Evolutionary conservation across 2,329 filamentous ascomycete genomes (phyloP), one percentile per base, ranked within the genome.

Genomic region (Endoconidiophora laricicola): DNA sequence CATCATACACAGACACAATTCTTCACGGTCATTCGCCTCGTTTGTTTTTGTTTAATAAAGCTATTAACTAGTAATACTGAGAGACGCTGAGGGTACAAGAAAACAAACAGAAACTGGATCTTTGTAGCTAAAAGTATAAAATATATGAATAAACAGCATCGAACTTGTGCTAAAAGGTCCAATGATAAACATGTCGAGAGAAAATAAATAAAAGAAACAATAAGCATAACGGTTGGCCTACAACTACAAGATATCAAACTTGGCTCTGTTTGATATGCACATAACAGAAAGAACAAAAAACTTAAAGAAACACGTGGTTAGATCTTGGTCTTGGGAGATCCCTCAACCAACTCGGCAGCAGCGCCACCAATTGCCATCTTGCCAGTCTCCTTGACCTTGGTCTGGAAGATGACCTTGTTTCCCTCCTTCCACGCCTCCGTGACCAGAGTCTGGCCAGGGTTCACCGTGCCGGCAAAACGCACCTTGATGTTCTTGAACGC

Each of bases 341-440:
- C 43, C 23, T 48, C 46, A 24, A 81, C 60, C 57, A 94, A 69
- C 71, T 94, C 86, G 2, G 77, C 86, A 26, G 83, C 87, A 4
- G 80, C 87, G 18, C 83, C 84, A 23, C 78, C 78, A 62, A 94
- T 93, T 54, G 83, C 85, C 58, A 85, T 69, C 74, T 93, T 94
- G 60, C 87, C 87, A 49, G 87, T 94, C 74, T 94, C 87, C 69
- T 88, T 86, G 56, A 94, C 86, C 66, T 79, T 87, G 50, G 78
- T 76, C 73, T 93, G 86, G 74, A 94, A 94, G 55, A 88, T 67
- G 50, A 94, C 74, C 62, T 76, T 80, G 59, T 74, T 75, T 45
- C 79, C 81, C 60, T 93, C 86, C 69, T 83, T 87, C 87, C 87
- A 94, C 85, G 93, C 90, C 72, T 94, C 86, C 5, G 86, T 94